Evolutionary conservation across 345 rosid species (phyloP).

Genomic region (Erodium maritimum): DNA sequence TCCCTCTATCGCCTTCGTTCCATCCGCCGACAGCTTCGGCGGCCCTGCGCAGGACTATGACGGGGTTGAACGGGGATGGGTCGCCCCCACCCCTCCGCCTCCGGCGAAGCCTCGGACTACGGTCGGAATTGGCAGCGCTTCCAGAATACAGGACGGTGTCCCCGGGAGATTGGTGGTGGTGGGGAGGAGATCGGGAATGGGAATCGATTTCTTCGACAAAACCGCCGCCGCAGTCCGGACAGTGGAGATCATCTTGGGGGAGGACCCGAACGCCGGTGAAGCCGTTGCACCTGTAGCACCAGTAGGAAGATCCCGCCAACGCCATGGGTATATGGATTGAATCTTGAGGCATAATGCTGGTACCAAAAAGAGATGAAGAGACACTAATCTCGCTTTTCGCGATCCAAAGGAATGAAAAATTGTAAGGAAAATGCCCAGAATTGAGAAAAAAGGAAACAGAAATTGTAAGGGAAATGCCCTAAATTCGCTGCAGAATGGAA

Average conservation of each 20-base stretch:
- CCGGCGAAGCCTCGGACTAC: conserved; percentile 13
- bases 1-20: conserved; percentile 37
- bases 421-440: no score
- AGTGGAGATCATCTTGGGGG: conserved; percentile 27
- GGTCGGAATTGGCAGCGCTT: conserved; percentile 7
- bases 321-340: conserved; percentile 18
- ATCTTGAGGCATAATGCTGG: no score
- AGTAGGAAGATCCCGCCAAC: conserved; percentile 33
- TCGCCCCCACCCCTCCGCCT: conserved; percentile 34
- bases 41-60: conserved; percentile 37
- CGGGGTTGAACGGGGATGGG: conserved; percentile 57
- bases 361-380: no score
- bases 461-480: no score
- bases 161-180: conserved; percentile 16
- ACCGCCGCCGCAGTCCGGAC: conserved; percentile 44
- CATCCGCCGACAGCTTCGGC: conserved; percentile 20
- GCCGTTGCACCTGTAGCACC: conserved; percentile 54
- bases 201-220: conserved; percentile 39
- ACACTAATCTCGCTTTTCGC: no score
- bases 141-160: conserved; percentile 17
- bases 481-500: no score
- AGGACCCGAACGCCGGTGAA: conserved; percentile 19
- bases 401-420: no score
- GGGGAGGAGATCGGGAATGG: conserved; percentile 16
- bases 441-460: no score